phyloP scores from a whole-genome alignment of 106 monocot species.

The Allium fistulosum region DNA sequence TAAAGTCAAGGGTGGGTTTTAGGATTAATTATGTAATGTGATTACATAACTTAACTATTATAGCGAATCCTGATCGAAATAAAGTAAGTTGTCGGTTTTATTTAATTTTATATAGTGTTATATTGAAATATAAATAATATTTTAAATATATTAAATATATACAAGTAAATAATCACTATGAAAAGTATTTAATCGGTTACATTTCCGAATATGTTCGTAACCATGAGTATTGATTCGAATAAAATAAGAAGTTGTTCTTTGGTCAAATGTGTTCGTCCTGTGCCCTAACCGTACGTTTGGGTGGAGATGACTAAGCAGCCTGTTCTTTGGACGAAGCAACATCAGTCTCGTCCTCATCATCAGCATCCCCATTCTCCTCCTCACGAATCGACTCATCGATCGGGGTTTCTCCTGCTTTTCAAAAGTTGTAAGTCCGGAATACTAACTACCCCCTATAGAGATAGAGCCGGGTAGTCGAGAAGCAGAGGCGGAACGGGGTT shows the following conservation, averaged over 20 bases:
- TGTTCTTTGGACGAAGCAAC: slow-evolving; percentile 8
- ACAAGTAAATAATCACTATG: too few relatives aligned
- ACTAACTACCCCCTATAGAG: slow-evolving; percentile 55
- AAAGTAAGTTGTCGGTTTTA: too few relatives aligned
- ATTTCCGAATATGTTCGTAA: too few relatives aligned
- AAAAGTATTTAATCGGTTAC: too few relatives aligned
- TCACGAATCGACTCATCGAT: slow-evolving; percentile 22
- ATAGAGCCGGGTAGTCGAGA: slow-evolving; percentile 17
- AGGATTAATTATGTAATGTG: too few relatives aligned
- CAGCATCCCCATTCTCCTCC: slow-evolving; percentile 50
- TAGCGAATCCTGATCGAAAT: too few relatives aligned
- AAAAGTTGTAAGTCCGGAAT: slow-evolving; percentile 52
- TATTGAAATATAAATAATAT: too few relatives aligned
- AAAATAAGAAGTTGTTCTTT: background rate
- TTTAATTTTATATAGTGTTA: too few relatives aligned
- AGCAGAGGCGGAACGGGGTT: slow-evolving; percentile 42
- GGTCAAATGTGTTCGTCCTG: background rate
- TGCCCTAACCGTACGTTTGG: slow-evolving; percentile 7
- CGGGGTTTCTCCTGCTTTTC: background rate
- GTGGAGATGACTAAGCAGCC: slow-evolving; percentile 4
- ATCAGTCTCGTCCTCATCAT: slow-evolving; percentile 16
- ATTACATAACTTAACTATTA: too few relatives aligned
- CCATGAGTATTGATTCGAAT: too few relatives aligned
- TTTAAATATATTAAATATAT: too few relatives aligned
- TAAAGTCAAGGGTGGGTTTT: too few relatives aligned